A percentile compares a stretch with the other conserved stretches of the same genome.
These are phyloP conservation scores for Russula sp. DNA, from an alignment of 768 basidiomycete species.

Conservation along the genomic window DNA sequence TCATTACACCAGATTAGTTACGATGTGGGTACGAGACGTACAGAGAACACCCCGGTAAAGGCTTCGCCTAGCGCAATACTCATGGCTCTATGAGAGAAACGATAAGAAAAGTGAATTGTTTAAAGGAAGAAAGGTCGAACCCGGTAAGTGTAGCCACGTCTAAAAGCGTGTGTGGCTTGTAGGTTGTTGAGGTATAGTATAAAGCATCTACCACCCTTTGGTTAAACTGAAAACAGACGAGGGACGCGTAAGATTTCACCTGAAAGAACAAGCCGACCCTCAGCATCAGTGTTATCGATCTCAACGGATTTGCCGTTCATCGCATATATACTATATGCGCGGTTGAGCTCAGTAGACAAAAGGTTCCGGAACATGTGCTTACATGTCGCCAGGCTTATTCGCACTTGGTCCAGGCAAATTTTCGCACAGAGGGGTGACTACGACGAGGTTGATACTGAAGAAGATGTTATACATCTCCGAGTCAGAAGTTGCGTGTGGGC, in stretches of 20 bases:
- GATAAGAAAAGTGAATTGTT: not conserved
- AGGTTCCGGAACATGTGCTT: conserved; percentile 31
- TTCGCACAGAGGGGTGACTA: conserved; percentile 72
- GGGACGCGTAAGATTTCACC: conserved; percentile 41
- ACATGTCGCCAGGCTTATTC: conserved; percentile 84
- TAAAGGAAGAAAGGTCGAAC: conserved; percentile 39
- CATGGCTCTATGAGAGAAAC: conserved; percentile 55
- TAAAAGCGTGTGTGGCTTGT: conserved; percentile 77
- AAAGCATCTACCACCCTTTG: conserved; percentile 61
- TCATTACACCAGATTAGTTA: not conserved
- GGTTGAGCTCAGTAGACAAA: not conserved
- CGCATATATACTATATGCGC: conserved; percentile 57
- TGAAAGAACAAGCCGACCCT: conserved; percentile 73
- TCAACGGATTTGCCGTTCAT: conserved; percentile 89
- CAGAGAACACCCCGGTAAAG: conserved; percentile 77
- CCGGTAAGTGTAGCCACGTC: conserved; percentile 88
- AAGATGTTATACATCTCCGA: not conserved
- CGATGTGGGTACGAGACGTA: conserved; percentile 36
- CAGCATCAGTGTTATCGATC: conserved; percentile 85
- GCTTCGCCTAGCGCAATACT: conserved; percentile 69
- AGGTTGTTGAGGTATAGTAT: conserved; percentile 74
- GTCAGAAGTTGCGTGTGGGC: conserved; percentile 32
- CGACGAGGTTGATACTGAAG: conserved; percentile 68
- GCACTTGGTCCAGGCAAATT: conserved; percentile 75
- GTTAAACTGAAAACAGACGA: not conserved